phyloP scores from a whole-genome alignment of 257 asterid genomes.

The Phtheirospermum japonicum region DNA sequence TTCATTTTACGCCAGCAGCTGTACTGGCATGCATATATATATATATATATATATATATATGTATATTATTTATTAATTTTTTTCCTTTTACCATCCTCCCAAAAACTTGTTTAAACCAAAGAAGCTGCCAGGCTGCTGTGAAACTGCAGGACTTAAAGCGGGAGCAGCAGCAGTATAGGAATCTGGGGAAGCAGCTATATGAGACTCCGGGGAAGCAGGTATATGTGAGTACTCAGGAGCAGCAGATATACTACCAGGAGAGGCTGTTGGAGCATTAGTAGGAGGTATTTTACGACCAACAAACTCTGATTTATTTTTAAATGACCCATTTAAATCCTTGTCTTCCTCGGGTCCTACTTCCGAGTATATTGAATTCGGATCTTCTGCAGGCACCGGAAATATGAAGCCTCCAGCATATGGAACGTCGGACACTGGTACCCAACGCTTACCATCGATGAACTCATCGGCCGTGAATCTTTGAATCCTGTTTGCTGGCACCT shows the following conservation, averaged over 20 bases:
- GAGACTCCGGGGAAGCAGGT: slow-evolving; percentile 24
- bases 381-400: slow-evolving; percentile 39
- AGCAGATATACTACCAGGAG: neutral
- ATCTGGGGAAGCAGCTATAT: no score
- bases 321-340: slow-evolving; percentile 44
- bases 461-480: slow-evolving; percentile 45
- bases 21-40: no score
- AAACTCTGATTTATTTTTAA: neutral
- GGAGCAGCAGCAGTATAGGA: no score
- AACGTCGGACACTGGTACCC: slow-evolving; percentile 41
- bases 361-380: slow-evolving; percentile 41
- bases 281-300: neutral
- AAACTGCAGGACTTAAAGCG: no score
- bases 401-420: slow-evolving; percentile 51
- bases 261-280: no score
- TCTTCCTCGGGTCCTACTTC: slow-evolving; percentile 46
- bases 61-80: no score
- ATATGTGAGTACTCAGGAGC: slow-evolving; percentile 12
- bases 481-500: slow-evolving; percentile 45
- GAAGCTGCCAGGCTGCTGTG: no score
- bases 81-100: no score
- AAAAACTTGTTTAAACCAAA: no score
- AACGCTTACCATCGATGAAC: slow-evolving; percentile 46
- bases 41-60: no score
- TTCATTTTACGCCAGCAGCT: no score